These are phyloP conservation scores for Pyracantha coccinea DNA, from an alignment of 331 rosid genomes.

Conservation along the genomic window DNA sequence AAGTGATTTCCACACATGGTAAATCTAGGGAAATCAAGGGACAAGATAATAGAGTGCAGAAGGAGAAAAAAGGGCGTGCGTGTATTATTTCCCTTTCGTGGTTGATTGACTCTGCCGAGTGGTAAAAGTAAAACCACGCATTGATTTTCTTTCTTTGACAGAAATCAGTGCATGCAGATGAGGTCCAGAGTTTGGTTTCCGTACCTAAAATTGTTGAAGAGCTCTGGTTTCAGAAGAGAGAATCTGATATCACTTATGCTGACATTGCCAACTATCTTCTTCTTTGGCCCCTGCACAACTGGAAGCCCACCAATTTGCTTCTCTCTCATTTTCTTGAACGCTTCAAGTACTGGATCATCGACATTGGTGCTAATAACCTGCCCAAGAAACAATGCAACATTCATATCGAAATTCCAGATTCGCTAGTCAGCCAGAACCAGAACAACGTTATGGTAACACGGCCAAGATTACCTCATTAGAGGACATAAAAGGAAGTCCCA, in stretches of 20 bases:
- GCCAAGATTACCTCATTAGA: constrained; percentile 36
- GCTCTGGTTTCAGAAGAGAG: constrained; percentile 56
- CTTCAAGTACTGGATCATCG: constrained; percentile 59
- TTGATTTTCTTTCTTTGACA: not conserved
- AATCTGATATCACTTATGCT: constrained; percentile 70
- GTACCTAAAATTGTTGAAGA: constrained; percentile 72
- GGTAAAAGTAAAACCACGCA: not conserved
- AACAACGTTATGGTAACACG: not conserved
- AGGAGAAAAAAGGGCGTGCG: too few relatives aligned
- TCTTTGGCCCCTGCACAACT: constrained; percentile 53
- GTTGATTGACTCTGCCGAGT: too few relatives aligned
- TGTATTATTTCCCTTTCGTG: too few relatives aligned
- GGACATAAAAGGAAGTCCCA: constrained; percentile 87
- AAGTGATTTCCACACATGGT: too few relatives aligned
- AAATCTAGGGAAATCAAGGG: too few relatives aligned
- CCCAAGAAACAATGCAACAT: not conserved
- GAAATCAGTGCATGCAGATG: not conserved
- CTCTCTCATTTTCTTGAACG: constrained; percentile 79
- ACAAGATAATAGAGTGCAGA: too few relatives aligned
- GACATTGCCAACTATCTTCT: constrained; percentile 64
- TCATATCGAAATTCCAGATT: constrained; percentile 3
- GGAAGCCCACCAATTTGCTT: constrained; percentile 76
- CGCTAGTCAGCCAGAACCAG: not conserved
- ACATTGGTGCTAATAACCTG: constrained; percentile 65
- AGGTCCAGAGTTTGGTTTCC: not conserved